Evolutionary conservation across 768 basidiomycete genomes (phyloP), one percentile per base, ranked within the genome.

Genomic region (Nidularia pulvinata): DNA sequence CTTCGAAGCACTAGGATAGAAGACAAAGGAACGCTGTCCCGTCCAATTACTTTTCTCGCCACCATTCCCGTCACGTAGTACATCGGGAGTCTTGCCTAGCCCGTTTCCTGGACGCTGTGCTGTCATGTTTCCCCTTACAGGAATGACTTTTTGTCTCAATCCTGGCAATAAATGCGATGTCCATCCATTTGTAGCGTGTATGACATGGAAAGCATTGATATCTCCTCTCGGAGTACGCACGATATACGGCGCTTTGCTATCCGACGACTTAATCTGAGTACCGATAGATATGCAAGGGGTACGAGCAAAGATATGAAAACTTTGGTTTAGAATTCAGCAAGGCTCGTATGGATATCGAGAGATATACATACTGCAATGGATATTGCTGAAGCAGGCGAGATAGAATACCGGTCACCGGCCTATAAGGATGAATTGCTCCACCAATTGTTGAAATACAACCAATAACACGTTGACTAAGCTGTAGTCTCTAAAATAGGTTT

Each of bases 131-230:
- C 78, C 83, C 50, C 85, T 74, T 19, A 76, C 57, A 32, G 89
- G 88, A 13, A 88, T 62, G 54, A 90, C 81, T 63, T 82, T 88
- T 49, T 73, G 72, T 19, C 83, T 80, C 71, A 90, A 72, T 0
- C 79, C 78, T 10, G 77, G 72, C 52, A 95, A 71, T 44, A 95
- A 79, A 57, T 90, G 85, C 1, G 89, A 83, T 2, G 77, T 73
- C 84, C 92, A 94, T 16, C 80, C 92, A 64, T 96, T 96, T 2
- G 91, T 93, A 2, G 91, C 89, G 63, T 93, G 92, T 9, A 95
- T 73, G 44, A 95, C 76, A 64, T 91, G 88, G 2, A 67, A 68
- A 0, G 89, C 71, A 13, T 59, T 67, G 32, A 91, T 74, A 5
- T 58, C 61, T 0, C 93, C 92, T 49, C 77, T 74, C 0, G 86